Base-by-base conservation (phyloP, 2,329 filamentous ascomycete species). In the Colletotrichum cereale region DNA sequence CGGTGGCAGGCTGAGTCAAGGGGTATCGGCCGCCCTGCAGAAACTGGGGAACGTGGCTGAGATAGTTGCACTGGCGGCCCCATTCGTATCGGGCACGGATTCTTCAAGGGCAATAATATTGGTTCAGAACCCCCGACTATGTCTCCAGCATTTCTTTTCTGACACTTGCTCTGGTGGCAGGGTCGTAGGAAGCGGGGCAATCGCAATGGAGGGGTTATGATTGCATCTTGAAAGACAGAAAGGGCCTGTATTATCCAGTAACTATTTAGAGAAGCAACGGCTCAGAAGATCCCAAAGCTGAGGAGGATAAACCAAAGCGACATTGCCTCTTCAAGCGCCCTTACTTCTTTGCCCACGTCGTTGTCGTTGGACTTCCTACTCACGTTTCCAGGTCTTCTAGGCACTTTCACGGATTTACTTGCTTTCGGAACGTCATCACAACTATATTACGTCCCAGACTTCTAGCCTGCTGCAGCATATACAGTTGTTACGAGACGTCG, bases 1-100 rank as follows among this genome's bases (percentile, higher is more conserved):
- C 24, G 53, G 69, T 72, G 69, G 69, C 69, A 48, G 65, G 69
- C 31, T 72, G 69, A 69, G 69, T 72, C 69, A 72, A 72, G 68
- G 69, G 69, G 53, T 31, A 48, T 6, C n/a, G n/a, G 38, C 48
- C 65, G 58, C 69, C 69, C 65, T 72, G 69, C 47, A 66, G 58
- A 64, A 57, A 38, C 31, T 48, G 48, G 69, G 53, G 65, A 67
- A 72, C 69, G 65, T 61, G 44, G 1, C 26, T 26, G 42, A 47
- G 21, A 64, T 64, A 72, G 44, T 63, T 5, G 38, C 24, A 42
- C n/a, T 50, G 18, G 24, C 16, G 36, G 29, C 47, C 0, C 38
- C 52, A 38, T 38, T 26, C 14, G 16, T 34, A 47, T 63, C 12
- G 31, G 2, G 5, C 24, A 24, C 24, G 60, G 65, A 69, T 55